Base-by-base conservation (phyloP, 306 rosid genomes). In the Acacia crassicarpa region DNA sequence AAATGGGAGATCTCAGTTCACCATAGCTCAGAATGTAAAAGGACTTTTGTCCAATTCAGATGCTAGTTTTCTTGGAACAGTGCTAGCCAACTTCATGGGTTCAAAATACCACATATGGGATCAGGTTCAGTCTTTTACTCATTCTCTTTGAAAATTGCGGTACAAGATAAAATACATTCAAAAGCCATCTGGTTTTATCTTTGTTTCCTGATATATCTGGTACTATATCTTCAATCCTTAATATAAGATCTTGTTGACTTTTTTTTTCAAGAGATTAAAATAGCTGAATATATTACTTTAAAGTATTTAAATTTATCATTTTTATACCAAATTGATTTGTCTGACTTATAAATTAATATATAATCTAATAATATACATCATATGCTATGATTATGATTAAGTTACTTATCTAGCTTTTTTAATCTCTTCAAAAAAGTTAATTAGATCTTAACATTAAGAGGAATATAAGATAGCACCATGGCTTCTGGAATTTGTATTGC, bases 31-130 rank as follows among this genome's bases (percentile, higher is more conserved):
- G 69, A 63, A 30, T 63, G 43, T 63, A 15, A 63, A 63, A 63
- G 69, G 69, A 6, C 69, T 63, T 30, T 30, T 63, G 69, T 63
- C 69, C 41, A 63, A 32, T 30, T 30, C 69, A 63, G 69, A 63
- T 63, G 22, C 32, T 30, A 30, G 69, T 30, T 13, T 27, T 30
- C 69, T 63, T 63, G 69, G 69, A 63, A 30, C 69, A 14, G 41
- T 63, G n/a, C 30, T 15, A 2, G 69, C 69, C 19, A 63, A 63
- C 69, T 63, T 63, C 41, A 63, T 63, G 69, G 69, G 69, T 63
- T 63, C 69, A 63, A 63, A 63, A 30, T 63, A 63, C 69, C 69
- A 30, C 41, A 63, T 63, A 63, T 63, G 69, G 69, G 41, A 30
- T 63, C 69, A 63, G 69, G 69, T 63, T 63, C n/a, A 5, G 41